These are phyloP conservation scores for Collariella sp. DNA, from an alignment of 495 filamentous ascomycete species.

Conservation along the genomic window DNA sequence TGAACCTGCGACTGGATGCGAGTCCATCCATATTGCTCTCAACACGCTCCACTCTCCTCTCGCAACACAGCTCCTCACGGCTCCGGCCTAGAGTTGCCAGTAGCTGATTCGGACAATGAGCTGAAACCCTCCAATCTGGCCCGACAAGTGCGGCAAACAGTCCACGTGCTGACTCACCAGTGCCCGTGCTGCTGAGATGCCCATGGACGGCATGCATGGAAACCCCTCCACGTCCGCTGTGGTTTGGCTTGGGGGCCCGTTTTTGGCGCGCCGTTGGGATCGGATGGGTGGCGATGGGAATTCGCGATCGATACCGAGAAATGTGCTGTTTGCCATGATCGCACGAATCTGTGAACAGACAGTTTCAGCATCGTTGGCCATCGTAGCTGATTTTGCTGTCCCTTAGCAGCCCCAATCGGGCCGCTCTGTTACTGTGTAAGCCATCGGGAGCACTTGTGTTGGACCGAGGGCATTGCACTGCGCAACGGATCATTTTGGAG, in stretches of 20 bases:
- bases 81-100: neutral
- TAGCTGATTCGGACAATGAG: neutral
- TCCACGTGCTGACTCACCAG: constrained; percentile 1
- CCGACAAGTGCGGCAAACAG: neutral
- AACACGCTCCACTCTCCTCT: no score
- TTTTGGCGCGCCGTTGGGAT: neutral
- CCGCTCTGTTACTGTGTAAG: no score
- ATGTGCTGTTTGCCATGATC: neutral
- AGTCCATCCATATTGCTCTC: neutral
- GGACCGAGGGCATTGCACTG: no score
- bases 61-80: neutral
- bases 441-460: no score
- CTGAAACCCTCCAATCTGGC: neutral
- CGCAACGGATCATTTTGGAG: no score
- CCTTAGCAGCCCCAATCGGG: no score
- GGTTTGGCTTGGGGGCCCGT: neutral
- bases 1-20: neutral
- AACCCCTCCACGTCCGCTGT: no score
- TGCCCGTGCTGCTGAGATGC: neutral
- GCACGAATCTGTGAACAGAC: no score
- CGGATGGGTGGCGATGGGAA: neutral
- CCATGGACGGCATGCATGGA: neutral
- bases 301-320: neutral
- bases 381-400: no score
- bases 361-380: no score